Evolutionary conservation across 257 asterid genomes (phyloP).

Genomic region (Anisodus acutangulus): DNA sequence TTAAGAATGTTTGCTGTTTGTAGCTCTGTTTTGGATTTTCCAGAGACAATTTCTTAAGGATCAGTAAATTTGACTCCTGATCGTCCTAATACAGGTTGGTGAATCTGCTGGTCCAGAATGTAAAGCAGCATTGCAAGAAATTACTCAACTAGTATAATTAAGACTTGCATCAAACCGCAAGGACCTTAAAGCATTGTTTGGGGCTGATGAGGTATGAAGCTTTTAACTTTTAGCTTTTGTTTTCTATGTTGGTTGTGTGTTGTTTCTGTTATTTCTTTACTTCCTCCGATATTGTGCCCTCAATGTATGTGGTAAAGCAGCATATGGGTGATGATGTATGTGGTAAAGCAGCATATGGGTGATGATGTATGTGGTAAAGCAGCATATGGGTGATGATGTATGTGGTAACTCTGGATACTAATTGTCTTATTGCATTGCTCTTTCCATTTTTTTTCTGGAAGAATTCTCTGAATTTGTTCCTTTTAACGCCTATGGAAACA

Average conservation of each 20-base stretch:
- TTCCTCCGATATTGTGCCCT: background rate
- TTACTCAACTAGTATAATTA: slow-evolving; percentile 76
- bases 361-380: background rate
- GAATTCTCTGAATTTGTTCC: background rate
- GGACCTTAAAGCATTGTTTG: slow-evolving; percentile 62
- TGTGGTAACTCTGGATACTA: background rate
- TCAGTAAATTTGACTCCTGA: background rate
- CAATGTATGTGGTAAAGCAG: background rate
- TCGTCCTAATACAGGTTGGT: slow-evolving; percentile 67
- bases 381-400: background rate
- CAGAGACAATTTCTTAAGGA: background rate
- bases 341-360: background rate
- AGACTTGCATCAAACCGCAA: slow-evolving; percentile 62
- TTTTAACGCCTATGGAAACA: background rate
- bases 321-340: background rate
- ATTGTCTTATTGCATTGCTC: background rate
- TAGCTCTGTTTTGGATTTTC: background rate
- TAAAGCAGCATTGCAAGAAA: slow-evolving; percentile 83
- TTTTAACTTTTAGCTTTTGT: slow-evolving; percentile 29
- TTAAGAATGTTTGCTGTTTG: background rate
- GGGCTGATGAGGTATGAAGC: slow-evolving; percentile 64
- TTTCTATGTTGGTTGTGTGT: slow-evolving; percentile 1
- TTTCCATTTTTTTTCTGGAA: background rate
- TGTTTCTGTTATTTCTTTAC: background rate
- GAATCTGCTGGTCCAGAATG: slow-evolving; percentile 98